Base-by-base conservation (phyloP, 495 filamentous ascomycete genomes). In the Margaritispora aquatica region DNA sequence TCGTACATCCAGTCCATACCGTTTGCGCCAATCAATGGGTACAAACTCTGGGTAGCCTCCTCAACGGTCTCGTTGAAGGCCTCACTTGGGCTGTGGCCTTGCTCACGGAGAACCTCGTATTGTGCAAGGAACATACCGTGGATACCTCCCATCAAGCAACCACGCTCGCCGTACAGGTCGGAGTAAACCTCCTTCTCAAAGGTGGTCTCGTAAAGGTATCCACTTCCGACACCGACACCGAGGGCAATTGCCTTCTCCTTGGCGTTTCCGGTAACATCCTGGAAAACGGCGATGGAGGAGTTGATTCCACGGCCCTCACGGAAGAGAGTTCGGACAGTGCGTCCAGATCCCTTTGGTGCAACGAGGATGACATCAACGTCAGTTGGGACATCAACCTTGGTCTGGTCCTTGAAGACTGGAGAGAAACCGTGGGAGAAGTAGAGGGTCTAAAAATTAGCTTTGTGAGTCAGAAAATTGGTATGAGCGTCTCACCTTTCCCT, bases 1-100 rank as follows among this genome's bases (percentile, higher is more conserved):
- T 92, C 91, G 81, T 96, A 98, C 95, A 98, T 97, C 90, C 94
- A 98, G 82, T 97, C 94, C 94, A 98, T 98, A 66, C 94, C 94
- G 74, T 97, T 87, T 69, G 80, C 82, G 71, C 92, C 94, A 69
- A 98, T 97, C 66, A 98, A 81, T 58, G 94, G 94, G 83, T 97
- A 98, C 60, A 97, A 82, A 66, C 85, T 90, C 84, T 97, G 95
- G 41, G 94, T 98, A 61, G 94, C 94, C 80, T 98, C 94, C 82
- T 98, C 94, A 59, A 98, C 94, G 64, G 94, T 97, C 90, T 97
- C 94, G 83, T 98, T 97, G 88, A 98, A 97, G 61, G 94, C 94
- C 81, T 98, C 95, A 69, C 88, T 92, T 70, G 94, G 94, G 80
- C 80, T 86, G 85, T 98, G 94, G 75, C 94, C 94, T 65, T 88